Percentiles rank a stretch among this genome's conserved stretches.
phyloP scores from a whole-genome alignment of 257 asterid genomes.

The Capsicum chinense region DNA sequence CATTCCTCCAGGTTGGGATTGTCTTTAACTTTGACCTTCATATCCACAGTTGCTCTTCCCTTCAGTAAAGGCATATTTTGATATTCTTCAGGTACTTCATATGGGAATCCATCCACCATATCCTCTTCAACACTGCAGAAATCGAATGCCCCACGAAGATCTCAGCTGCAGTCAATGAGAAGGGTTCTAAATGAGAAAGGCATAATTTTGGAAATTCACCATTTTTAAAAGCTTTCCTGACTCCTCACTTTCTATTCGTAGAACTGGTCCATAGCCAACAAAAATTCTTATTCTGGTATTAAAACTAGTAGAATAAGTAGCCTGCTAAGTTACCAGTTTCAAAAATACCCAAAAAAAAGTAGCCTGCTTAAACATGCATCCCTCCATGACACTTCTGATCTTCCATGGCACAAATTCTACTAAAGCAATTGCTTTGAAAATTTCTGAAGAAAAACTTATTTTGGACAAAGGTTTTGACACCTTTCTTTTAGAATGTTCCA shows the following conservation, averaged over 20 bases:
- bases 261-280: constrained; percentile 25
- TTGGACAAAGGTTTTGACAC: background rate
- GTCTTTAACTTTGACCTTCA: constrained; percentile 98
- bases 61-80: constrained; percentile 84
- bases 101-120: constrained; percentile 98
- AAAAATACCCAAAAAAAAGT: background rate
- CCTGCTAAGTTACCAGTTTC: background rate
- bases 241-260: constrained; percentile 43
- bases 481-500: background rate
- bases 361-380: background rate
- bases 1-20: constrained; percentile 83
- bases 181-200: constrained; percentile 81
- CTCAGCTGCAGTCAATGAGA: constrained; percentile 99
- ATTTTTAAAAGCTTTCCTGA: constrained; percentile 16
- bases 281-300: background rate
- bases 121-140: constrained; percentile 99
- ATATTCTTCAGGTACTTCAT: constrained; percentile 93
- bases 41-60: constrained; percentile 96
- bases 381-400: background rate
- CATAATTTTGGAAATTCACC: constrained; percentile 53
- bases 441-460: background rate
- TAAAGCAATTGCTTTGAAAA: background rate
- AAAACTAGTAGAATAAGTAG: background rate
- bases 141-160: constrained; percentile 99
- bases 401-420: background rate